Percentiles rank a stretch among this genome's conserved stretches.
These are phyloP conservation scores for Calocybe gambosa DNA, from an alignment of 1,284 basidiomycete genomes.

Conservation along the genomic window DNA sequence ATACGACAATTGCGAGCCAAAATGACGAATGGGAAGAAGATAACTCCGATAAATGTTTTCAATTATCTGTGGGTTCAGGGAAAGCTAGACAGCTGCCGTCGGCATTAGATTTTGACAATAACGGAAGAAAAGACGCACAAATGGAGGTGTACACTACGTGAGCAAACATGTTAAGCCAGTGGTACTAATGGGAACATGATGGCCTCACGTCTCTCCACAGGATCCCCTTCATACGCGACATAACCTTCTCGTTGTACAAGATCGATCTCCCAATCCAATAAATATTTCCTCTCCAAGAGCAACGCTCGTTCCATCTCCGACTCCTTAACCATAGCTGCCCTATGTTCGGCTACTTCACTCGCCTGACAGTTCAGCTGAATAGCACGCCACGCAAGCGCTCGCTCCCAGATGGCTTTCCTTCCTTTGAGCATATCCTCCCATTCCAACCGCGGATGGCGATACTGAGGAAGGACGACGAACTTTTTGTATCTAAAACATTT, in stretches of 20 bases:
- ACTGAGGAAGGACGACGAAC: constrained; percentile 24
- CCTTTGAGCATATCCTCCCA: constrained; percentile 22
- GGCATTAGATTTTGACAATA: no score
- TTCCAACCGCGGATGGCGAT: constrained; percentile 21
- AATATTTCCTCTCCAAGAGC: constrained; percentile 3
- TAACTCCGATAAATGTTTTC: no score
- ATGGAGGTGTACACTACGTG: neutral
- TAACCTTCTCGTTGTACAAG: constrained; percentile 23
- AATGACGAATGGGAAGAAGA: no score
- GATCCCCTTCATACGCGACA: constrained; percentile 18
- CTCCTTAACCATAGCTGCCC: constrained; percentile 2
- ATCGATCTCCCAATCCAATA: constrained; percentile 26
- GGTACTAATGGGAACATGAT: neutral
- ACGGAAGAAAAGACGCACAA: neutral
- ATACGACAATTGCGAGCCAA: no score
- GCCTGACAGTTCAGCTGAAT: constrained; percentile 4
- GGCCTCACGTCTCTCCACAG: constrained; percentile 13
- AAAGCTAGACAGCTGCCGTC: no score
- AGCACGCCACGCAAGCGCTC: constrained; percentile 16
- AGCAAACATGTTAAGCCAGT: no score
- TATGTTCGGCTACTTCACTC: constrained; percentile 1
- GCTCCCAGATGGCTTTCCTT: constrained; percentile 17
- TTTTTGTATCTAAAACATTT: constrained; percentile 19
- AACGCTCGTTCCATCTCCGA: constrained; percentile 1
- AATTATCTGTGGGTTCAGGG: no score